Evolutionary conservation across 495 filamentous ascomycete genomes (phyloP).

Genomic region (Penicillium cataractarum): DNA sequence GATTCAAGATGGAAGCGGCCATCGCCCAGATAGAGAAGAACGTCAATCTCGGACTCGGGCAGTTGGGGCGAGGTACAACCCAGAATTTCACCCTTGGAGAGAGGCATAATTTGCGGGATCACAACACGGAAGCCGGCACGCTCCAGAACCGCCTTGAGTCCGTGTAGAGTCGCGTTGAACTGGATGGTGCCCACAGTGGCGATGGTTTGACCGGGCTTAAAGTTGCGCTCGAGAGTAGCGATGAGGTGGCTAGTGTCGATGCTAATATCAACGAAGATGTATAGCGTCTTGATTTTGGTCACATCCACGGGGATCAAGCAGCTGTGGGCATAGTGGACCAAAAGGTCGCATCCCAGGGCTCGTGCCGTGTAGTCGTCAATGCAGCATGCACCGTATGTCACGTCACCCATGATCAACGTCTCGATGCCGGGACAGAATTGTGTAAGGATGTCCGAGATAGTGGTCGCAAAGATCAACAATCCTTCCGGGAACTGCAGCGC

Average conservation of each 20-base stretch:
- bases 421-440: slow-evolving; percentile 90
- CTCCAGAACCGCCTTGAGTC: slow-evolving; percentile 72
- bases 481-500: slow-evolving; percentile 97
- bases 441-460: slow-evolving; percentile 94
- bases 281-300: slow-evolving; percentile 92
- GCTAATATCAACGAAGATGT: slow-evolving; percentile 97
- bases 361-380: slow-evolving; percentile 98
- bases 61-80: slow-evolving; percentile 92
- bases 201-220: slow-evolving; percentile 78
- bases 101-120: slow-evolving; percentile 89
- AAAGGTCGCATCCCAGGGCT: slow-evolving; percentile 89
- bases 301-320: slow-evolving; percentile 96
- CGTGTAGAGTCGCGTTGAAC: slow-evolving; percentile 96
- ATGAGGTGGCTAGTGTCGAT: slow-evolving; percentile 89
- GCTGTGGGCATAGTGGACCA: slow-evolving; percentile 97
- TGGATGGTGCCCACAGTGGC: slow-evolving; percentile 97
- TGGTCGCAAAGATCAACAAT: slow-evolving; percentile 92
- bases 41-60: slow-evolving; percentile 59
- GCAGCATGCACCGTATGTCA: slow-evolving; percentile 98
- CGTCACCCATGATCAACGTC: slow-evolving; percentile 98
- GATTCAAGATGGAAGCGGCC: slow-evolving; percentile 96
- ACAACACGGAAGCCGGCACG: slow-evolving; percentile 78
- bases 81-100: slow-evolving; percentile 92
- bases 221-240: slow-evolving; percentile 86
- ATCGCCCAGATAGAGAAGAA: slow-evolving; percentile 92